phyloP scores from a whole-genome alignment of 345 rosid species.

The Populus davidiana region DNA sequence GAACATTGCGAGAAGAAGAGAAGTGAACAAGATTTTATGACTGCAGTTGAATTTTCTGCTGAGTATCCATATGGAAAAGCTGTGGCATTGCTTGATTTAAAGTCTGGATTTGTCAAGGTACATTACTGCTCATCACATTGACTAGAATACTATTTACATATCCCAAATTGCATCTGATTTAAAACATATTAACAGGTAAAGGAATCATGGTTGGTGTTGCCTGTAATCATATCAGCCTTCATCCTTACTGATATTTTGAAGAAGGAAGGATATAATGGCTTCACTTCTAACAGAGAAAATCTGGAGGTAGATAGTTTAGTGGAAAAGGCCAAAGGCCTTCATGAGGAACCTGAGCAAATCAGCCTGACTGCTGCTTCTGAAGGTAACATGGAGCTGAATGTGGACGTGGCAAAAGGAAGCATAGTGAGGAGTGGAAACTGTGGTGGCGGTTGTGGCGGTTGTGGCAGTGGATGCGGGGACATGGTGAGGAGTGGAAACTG shows the following conservation, averaged over 20 bases:
- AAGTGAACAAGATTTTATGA: constrained; percentile 59
- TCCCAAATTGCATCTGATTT: constrained; percentile 5
- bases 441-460: constrained; percentile 2
- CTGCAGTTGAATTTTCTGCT: constrained; percentile 74
- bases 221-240: constrained; percentile 55
- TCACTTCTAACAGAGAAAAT: constrained; percentile 18
- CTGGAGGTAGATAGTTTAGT: constrained; percentile 18
- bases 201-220: constrained; percentile 61
- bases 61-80: constrained; percentile 81
- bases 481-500: neutral
- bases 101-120: constrained; percentile 61
- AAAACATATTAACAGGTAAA: constrained; percentile 50
- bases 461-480: neutral
- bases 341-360: constrained; percentile 21
- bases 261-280: constrained; percentile 41
- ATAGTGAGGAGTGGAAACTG: constrained; percentile 13
- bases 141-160: neutral
- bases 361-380: constrained; percentile 18
- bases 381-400: constrained; percentile 23
- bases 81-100: constrained; percentile 74
- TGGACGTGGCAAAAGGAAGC: constrained; percentile 22
- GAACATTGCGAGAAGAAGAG: constrained; percentile 40
- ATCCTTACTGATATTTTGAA: constrained; percentile 49
- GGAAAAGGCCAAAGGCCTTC: constrained; percentile 8
- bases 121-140: constrained; percentile 7